Evolutionary conservation across 2,329 filamentous ascomycete genomes (phyloP).

Genomic region (Colletotrichum trifolii): DNA sequence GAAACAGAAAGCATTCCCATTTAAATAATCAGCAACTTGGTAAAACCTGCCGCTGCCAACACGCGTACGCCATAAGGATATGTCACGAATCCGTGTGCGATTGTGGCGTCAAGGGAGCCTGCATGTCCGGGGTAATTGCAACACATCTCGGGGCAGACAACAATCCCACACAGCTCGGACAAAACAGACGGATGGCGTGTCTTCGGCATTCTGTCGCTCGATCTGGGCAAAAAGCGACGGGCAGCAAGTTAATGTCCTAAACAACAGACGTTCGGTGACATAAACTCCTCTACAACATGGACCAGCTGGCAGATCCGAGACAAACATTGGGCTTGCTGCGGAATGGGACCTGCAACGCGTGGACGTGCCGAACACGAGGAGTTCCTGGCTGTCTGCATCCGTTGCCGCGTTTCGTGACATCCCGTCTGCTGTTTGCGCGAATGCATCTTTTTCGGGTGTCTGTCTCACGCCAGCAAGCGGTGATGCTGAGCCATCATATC

Average conservation of each 20-base stretch:
- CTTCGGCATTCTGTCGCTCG: no score
- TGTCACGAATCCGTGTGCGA: constrained; percentile 3
- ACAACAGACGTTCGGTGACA: no score
- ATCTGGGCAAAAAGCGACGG: no score
- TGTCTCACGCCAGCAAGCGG: no score
- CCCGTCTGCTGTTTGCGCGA: background rate
- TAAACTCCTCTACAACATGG: no score
- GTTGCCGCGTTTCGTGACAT: background rate
- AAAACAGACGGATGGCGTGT: background rate
- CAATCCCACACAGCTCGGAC: background rate
- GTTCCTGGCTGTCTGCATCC: constrained; percentile 5
- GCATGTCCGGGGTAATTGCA: constrained; percentile 13
- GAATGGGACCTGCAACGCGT: no score
- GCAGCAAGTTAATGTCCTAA: no score
- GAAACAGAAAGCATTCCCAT: background rate
- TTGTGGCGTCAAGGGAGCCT: constrained; percentile 18
- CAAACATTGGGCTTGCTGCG: no score
- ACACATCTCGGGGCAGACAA: constrained; percentile 17
- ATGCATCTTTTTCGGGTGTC: no score
- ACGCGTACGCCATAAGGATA: background rate
- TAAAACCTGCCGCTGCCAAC: no score
- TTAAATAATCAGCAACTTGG: constrained; percentile 6
- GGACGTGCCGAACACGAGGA: background rate
- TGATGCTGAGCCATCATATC: no score
- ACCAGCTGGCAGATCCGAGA: no score